These are phyloP conservation scores for Pythium grandisporangium DNA, from an alignment of 352 stramenopile genomes.

Conservation along the genomic window DNA sequence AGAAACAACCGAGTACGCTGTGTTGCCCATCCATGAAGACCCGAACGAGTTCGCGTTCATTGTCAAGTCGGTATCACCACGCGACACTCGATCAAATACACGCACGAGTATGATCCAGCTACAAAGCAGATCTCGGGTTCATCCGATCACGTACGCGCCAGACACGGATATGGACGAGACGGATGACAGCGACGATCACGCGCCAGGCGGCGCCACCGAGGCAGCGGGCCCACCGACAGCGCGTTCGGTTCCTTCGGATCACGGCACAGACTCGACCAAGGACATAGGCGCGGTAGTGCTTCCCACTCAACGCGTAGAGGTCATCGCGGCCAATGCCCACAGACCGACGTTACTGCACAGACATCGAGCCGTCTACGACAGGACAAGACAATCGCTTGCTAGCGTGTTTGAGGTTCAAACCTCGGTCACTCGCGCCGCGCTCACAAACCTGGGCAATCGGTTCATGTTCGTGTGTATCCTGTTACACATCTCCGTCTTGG, in stretches of 20 bases:
- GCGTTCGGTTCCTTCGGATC: no score
- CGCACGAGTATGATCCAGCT: no score
- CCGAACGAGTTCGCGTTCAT: neutral
- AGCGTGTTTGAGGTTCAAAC: slow-evolving; percentile 31
- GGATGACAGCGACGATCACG: neutral
- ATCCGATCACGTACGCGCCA: slow-evolving; percentile 9
- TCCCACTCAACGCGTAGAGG: neutral
- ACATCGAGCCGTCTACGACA: slow-evolving; percentile 12
- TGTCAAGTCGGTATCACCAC: slow-evolving; percentile 1
- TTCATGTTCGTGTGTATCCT: slow-evolving; percentile 48
- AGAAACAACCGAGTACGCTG: no score
- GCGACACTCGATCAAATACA: no score
- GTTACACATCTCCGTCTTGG: slow-evolving; percentile 31
- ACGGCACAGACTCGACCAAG: no score
- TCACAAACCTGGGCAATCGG: slow-evolving; percentile 26
- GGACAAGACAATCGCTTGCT: slow-evolving; percentile 23
- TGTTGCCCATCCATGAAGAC: no score
- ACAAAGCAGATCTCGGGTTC: slow-evolving; percentile 2
- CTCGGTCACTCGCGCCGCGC: no score
- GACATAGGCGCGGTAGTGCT: no score
- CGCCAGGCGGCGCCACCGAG: no score
- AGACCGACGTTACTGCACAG: neutral
- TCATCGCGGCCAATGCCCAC: neutral
- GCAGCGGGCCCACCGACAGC: no score
- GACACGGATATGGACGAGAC: neutral